Conservation (phyloP, 2,329 filamentous ascomycete genomes). For the Coniochaeta sp. region DNA sequence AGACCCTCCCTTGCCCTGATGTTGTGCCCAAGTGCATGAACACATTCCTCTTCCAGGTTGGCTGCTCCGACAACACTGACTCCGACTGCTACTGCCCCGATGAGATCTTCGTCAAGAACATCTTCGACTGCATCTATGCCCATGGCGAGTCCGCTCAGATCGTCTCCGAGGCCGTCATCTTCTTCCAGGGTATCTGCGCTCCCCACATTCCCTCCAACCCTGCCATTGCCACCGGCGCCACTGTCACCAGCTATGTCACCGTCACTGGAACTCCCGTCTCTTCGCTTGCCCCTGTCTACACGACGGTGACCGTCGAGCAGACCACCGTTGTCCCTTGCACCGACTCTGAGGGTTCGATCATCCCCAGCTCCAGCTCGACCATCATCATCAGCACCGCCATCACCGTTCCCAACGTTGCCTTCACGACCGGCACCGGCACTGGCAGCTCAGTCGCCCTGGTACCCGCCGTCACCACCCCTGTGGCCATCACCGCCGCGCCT, state of each 20-base stretch:
- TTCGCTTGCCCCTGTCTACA: constrained; percentile 29
- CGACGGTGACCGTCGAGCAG: constrained; percentile 40
- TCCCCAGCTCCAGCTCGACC: constrained; percentile 44
- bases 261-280: constrained; percentile 34
- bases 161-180: constrained; percentile 65
- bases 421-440: constrained; percentile 31
- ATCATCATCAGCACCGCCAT: constrained; percentile 38
- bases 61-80: constrained; percentile 81
- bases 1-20: constrained; percentile 53
- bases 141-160: constrained; percentile 62
- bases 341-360: constrained; percentile 34
- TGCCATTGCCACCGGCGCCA: constrained; percentile 71
- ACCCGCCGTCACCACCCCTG: constrained; percentile 27
- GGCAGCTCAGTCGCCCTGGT: constrained; percentile 27
- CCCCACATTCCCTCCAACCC: constrained; percentile 69
- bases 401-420: constrained; percentile 45
- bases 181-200: constrained; percentile 89
- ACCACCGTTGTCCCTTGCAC: constrained; percentile 46
- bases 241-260: constrained; percentile 54
- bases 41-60: constrained; percentile 71
- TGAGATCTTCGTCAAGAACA: constrained; percentile 64
- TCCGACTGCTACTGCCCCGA: constrained; percentile 81
- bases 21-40: constrained; percentile 85
- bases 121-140: constrained; percentile 75
- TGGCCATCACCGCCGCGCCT: constrained; percentile 9